A percentile compares a stretch with the other conserved stretches of the same genome.
These are phyloP conservation scores for Sporothrix pseudoabietina DNA, from an alignment of 2,329 filamentous ascomycete species.

Conservation along the genomic window DNA sequence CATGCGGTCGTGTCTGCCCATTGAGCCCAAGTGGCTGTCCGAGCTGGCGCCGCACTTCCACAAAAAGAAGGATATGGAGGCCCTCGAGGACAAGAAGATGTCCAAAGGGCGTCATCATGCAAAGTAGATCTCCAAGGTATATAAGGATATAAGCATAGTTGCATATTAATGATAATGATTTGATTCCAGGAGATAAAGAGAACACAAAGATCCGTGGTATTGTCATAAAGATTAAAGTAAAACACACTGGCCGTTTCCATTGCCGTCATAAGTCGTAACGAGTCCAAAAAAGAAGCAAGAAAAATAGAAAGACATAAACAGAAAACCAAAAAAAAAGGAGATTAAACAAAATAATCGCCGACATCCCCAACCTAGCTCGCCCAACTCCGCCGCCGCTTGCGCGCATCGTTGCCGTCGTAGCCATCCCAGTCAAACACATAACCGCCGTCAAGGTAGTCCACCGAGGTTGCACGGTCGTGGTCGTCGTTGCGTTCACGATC, in stretches of 20 bases:
- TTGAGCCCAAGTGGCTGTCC: constrained; percentile 80
- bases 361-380: not conserved
- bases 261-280: constrained; percentile 5
- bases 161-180: constrained; percentile 7
- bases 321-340: not conserved
- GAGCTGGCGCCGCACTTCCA: constrained; percentile 95
- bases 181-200: too few species aligned
- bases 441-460: not conserved
- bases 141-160: not conserved
- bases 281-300: not conserved
- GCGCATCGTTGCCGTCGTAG: constrained; percentile 2
- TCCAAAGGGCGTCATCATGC: constrained; percentile 37
- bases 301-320: not conserved
- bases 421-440: constrained; percentile 24
- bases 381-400: constrained; percentile 32
- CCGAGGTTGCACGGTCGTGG: not conserved
- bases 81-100: constrained; percentile 73
- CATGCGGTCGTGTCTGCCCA: constrained; percentile 83
- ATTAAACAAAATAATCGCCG: not conserved
- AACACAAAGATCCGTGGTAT: not conserved
- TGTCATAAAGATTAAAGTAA: not conserved
- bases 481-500: not conserved
- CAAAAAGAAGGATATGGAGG: constrained; percentile 87
- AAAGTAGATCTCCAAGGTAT: not conserved
- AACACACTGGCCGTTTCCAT: not conserved